These are phyloP conservation scores for Phialocephala subalpina DNA, from an alignment of 2,329 filamentous ascomycete genomes.

Conservation along the genomic window DNA sequence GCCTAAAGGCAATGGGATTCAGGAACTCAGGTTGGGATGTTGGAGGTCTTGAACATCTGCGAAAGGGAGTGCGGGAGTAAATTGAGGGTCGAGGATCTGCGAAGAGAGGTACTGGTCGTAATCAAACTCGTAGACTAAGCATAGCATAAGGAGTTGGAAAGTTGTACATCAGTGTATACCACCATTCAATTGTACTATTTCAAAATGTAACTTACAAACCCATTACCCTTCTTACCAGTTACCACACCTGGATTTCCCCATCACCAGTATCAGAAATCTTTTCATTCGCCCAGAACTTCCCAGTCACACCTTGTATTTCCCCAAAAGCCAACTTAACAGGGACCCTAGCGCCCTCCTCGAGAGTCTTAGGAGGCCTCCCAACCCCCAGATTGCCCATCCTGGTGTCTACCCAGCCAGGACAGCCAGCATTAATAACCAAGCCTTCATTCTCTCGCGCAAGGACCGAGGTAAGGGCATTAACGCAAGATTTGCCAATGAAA, in stretches of 20 bases:
- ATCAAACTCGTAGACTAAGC: too few species aligned
- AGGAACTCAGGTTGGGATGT: too few species aligned
- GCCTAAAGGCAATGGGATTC: too few species aligned
- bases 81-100: too few species aligned
- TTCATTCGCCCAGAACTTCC: conserved; percentile 21
- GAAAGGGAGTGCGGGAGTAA: too few species aligned
- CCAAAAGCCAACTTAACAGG: conserved; percentile 20
- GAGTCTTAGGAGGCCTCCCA: conserved; percentile 10
- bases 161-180: too few species aligned
- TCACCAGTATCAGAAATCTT: conserved; percentile 19
- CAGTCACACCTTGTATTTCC: conserved; percentile 12
- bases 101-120: too few species aligned
- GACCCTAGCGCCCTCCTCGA: conserved; percentile 17
- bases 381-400: conserved; percentile 17
- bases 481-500: conserved; percentile 18
- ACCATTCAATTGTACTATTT: too few species aligned
- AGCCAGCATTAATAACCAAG: conserved; percentile 21
- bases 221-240: conserved; percentile 1
- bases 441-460: conserved; percentile 18
- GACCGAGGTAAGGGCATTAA: conserved; percentile 16
- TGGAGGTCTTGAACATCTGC: too few species aligned
- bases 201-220: not conserved
- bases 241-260: conserved; percentile 21
- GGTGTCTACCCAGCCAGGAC: conserved; percentile 20
- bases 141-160: too few species aligned